phyloP scores from a whole-genome alignment of 2,329 filamentous ascomycete species.

The Metarhizium robertsii region DNA sequence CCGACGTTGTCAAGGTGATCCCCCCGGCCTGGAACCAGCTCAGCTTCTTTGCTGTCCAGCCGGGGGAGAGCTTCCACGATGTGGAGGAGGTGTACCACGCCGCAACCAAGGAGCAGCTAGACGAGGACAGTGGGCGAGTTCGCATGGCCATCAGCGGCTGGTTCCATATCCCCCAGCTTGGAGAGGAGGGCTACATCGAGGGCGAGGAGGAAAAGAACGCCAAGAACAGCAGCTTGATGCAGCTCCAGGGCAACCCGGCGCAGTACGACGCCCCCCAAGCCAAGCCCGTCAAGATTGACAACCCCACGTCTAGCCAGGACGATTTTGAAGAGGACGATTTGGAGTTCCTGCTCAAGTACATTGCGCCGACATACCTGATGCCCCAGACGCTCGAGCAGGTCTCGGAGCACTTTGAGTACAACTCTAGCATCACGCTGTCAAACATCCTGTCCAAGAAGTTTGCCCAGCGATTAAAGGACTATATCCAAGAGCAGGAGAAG shows the following conservation, averaged over 20 bases:
- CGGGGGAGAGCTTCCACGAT: slow-evolving; percentile 97
- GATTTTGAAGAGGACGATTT: slow-evolving; percentile 69
- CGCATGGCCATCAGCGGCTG: slow-evolving; percentile 98
- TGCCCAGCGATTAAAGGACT: slow-evolving; percentile 57
- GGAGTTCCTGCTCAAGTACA: slow-evolving; percentile 82
- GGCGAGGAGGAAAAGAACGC: slow-evolving; percentile 84
- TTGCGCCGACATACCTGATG: slow-evolving; percentile 82
- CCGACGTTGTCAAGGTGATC: slow-evolving; percentile 72
- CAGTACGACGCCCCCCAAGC: slow-evolving; percentile 75
- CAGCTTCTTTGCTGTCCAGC: slow-evolving; percentile 95
- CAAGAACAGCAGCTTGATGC: slow-evolving; percentile 82
- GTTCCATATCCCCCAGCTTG: slow-evolving; percentile 95
- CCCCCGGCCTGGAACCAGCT: slow-evolving; percentile 96
- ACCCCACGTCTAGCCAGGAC: slow-evolving; percentile 36
- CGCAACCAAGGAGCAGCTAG: slow-evolving; percentile 47
- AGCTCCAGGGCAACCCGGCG: slow-evolving; percentile 85
- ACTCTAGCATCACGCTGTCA: slow-evolving; percentile 75
- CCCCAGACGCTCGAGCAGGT: slow-evolving; percentile 84
- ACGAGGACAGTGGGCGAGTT: slow-evolving; percentile 64
- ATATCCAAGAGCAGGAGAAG: slow-evolving; percentile 58
- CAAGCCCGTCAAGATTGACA: slow-evolving; percentile 39
- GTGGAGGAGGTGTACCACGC: slow-evolving; percentile 93
- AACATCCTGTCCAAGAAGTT: slow-evolving; percentile 75
- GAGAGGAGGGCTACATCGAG: slow-evolving; percentile 83
- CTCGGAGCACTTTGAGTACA: slow-evolving; percentile 67